Evolutionary conservation across 768 basidiomycete genomes (phyloP).

Genomic region (Amanita brunnescens): DNA sequence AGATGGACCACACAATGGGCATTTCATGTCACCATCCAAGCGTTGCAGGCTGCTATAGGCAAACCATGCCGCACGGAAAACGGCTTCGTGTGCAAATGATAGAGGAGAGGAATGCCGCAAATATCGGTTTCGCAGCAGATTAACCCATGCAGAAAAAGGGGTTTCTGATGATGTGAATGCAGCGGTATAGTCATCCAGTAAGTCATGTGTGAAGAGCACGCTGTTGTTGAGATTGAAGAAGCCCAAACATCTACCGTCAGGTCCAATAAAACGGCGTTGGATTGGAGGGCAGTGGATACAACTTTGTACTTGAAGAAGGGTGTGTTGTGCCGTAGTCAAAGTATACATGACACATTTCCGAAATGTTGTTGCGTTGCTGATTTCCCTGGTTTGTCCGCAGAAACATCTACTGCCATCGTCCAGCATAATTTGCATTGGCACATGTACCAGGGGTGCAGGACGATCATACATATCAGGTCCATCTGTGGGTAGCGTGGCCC

Average conservation of each 20-base stretch:
- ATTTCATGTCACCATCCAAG: constrained; percentile 18
- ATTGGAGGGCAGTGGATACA: neutral
- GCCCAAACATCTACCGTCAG: constrained; percentile 19
- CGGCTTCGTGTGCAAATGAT: constrained; percentile 18
- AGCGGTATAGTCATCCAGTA: constrained; percentile 26
- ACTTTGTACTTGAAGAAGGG: neutral
- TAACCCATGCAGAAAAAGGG: constrained; percentile 23
- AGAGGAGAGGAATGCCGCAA: neutral
- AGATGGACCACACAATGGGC: constrained; percentile 17
- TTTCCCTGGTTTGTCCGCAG: no score
- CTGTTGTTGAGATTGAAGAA: constrained; percentile 28
- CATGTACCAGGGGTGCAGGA: no score
- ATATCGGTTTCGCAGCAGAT: constrained; percentile 16
- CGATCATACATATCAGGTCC: no score
- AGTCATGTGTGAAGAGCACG: constrained; percentile 21
- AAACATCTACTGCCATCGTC: no score
- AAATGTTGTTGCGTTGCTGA: neutral
- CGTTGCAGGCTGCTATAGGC: constrained; percentile 17
- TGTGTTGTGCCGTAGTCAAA: neutral
- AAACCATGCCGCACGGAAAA: constrained; percentile 27
- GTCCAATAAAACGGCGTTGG: constrained; percentile 17
- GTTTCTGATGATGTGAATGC: constrained; percentile 25
- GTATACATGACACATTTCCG: neutral
- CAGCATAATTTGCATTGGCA: no score
- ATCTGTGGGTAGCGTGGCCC: no score